These are phyloP conservation scores for Cladosporium sp. DNA, from an alignment of 2,329 filamentous ascomycete species.

Conservation along the genomic window DNA sequence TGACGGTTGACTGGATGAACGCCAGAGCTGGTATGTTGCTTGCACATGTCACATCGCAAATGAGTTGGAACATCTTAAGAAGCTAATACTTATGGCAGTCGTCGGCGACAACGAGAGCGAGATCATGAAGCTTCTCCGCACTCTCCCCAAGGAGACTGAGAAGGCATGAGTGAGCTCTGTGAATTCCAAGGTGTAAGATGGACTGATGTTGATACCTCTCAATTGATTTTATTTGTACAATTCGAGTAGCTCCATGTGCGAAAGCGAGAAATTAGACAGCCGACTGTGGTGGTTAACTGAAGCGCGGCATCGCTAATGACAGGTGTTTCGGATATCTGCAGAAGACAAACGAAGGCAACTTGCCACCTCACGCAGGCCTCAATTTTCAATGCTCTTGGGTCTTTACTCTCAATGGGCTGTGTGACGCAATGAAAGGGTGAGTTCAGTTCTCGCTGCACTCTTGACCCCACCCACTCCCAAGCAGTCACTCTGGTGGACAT, in stretches of 20 bases:
- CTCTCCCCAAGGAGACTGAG: constrained; percentile 47
- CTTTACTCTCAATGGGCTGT: not conserved
- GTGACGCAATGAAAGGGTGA: not conserved
- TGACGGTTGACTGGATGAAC: constrained; percentile 94
- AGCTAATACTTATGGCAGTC: constrained; percentile 43
- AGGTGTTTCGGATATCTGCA: constrained; percentile 25
- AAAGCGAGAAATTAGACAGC: not conserved
- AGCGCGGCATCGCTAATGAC: not conserved
- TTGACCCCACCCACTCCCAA: not conserved
- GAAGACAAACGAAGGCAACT: constrained; percentile 6
- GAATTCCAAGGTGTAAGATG: constrained; percentile 5
- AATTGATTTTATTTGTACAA: constrained; percentile 15
- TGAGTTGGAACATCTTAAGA: not conserved
- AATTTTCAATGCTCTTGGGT: not conserved
- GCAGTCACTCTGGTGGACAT: not conserved
- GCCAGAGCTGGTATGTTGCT: constrained; percentile 66
- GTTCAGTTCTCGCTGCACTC: not conserved
- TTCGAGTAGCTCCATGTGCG: not conserved
- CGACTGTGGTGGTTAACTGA: not conserved
- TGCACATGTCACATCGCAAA: not conserved
- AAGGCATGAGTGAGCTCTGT: constrained; percentile 26
- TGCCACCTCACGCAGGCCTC: not conserved
- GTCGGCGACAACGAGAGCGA: constrained; percentile 81
- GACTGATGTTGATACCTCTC: constrained; percentile 17
- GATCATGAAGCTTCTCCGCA: constrained; percentile 69